Conservation (phyloP, 2,329 filamentous ascomycete species). For the Aspergillus thermomutatus region DNA sequence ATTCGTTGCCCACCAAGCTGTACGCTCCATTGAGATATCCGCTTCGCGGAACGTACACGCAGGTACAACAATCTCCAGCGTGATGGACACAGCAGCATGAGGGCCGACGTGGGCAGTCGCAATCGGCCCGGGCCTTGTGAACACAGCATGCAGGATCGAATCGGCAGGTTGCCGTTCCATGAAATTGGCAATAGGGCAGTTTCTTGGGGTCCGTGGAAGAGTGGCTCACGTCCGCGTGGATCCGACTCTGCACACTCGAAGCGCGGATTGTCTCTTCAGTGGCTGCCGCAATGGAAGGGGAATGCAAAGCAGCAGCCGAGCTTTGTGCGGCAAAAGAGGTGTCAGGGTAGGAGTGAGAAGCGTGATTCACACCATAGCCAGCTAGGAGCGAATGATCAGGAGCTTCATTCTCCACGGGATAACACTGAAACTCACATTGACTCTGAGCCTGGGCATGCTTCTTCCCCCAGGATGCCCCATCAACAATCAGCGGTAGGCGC, state of each 20-base stretch:
- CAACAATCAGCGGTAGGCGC: background rate
- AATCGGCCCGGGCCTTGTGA: conserved; percentile 8
- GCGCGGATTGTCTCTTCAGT: background rate
- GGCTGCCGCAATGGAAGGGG: background rate
- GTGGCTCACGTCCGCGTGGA: background rate
- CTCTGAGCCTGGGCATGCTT: background rate
- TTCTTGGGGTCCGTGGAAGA: conserved; percentile 3
- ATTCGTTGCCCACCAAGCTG: background rate
- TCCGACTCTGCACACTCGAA: background rate
- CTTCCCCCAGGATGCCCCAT: background rate
- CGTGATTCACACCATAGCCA: background rate
- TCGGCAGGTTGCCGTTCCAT: conserved; percentile 7
- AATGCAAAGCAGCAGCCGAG: background rate
- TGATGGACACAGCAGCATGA: conserved; percentile 23
- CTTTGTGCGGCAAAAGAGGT: background rate
- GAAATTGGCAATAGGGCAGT: background rate
- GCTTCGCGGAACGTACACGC: conserved; percentile 1
- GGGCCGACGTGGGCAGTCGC: conserved; percentile 11
- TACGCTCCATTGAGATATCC: background rate
- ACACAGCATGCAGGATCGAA: conserved; percentile 18
- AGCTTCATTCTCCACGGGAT: background rate
- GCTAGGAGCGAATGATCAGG: background rate
- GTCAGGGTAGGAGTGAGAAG: background rate
- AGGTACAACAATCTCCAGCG: conserved; percentile 17
- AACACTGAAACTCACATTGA: background rate